Evolutionary conservation across 2,329 filamentous ascomycete genomes (phyloP).

Genomic region (Colletotrichum sp.): DNA sequence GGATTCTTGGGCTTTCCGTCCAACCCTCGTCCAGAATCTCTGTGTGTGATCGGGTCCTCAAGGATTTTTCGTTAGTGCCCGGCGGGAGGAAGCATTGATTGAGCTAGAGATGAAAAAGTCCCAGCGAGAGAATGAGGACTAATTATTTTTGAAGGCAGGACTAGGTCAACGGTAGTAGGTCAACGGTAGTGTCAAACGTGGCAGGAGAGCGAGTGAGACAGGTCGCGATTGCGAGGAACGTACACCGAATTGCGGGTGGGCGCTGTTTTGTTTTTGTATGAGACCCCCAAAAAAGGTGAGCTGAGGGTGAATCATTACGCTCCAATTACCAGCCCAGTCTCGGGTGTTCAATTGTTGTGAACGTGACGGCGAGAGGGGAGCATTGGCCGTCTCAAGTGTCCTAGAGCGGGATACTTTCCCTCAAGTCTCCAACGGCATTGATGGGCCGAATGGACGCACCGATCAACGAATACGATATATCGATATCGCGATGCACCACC

Average conservation of each 20-base stretch:
- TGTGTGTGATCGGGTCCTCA: not conserved
- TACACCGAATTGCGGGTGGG: not conserved
- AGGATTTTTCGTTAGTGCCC: not conserved
- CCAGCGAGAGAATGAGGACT: not conserved
- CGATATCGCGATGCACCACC: not conserved
- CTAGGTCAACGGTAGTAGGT: not conserved
- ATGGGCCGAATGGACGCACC: not conserved
- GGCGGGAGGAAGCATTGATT: not conserved
- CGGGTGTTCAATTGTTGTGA: not conserved
- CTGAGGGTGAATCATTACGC: not conserved
- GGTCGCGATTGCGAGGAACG: not conserved
- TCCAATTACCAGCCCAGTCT: not conserved
- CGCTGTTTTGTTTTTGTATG: not conserved
- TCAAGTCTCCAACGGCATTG: not conserved
- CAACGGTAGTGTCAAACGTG: not conserved
- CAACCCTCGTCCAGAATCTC: not conserved
- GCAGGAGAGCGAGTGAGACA: not conserved
- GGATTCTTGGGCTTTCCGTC: slow-evolving; percentile 1
- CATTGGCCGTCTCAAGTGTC: not conserved
- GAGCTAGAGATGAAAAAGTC: not conserved
- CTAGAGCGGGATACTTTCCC: not conserved
- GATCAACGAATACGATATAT: not conserved
- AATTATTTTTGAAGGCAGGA: not conserved
- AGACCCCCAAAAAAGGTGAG: not conserved
- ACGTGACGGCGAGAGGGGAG: not conserved